phyloP scores from a whole-genome alignment of 768 basidiomycete genomes.

The Pulveroboletus sp. region DNA sequence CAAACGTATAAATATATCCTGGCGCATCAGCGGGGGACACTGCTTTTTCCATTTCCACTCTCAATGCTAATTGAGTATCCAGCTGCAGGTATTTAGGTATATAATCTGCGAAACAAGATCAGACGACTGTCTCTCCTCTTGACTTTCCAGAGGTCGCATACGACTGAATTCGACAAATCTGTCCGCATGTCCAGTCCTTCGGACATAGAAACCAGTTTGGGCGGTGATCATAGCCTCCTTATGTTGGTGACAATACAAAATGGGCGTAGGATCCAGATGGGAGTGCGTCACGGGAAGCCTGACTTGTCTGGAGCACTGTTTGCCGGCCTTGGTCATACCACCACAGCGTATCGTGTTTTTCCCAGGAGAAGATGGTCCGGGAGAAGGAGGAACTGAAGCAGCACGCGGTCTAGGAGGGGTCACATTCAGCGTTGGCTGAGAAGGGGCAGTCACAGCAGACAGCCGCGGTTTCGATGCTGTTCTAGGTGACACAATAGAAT shows the following conservation, averaged over 20 bases:
- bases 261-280: constrained; percentile 25
- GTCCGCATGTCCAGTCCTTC: constrained; percentile 33
- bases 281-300: constrained; percentile 36
- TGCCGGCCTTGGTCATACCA: constrained; percentile 60
- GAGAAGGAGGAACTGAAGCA: constrained; percentile 15
- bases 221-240: constrained; percentile 43
- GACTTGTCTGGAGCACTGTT: constrained; percentile 56
- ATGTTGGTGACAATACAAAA: constrained; percentile 63
- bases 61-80: constrained; percentile 56
- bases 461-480: not conserved
- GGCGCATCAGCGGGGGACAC: constrained; percentile 53
- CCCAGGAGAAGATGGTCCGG: constrained; percentile 15
- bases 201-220: constrained; percentile 55
- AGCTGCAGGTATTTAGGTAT: constrained; percentile 60
- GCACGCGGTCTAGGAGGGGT: constrained; percentile 21
- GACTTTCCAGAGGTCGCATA: constrained; percentile 24
- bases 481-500: constrained; percentile 15
- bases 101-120: constrained; percentile 45
- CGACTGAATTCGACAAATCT: constrained; percentile 57
- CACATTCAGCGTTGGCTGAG: constrained; percentile 10
- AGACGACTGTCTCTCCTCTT: constrained; percentile 2
- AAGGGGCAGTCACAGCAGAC: constrained; percentile 1
- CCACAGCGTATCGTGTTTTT: constrained; percentile 45
- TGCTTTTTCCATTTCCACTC: constrained; percentile 50
- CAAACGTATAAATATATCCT: constrained; percentile 81